phyloP scores from a whole-genome alignment of 257 asterid genomes.

The Vinca minor region DNA sequence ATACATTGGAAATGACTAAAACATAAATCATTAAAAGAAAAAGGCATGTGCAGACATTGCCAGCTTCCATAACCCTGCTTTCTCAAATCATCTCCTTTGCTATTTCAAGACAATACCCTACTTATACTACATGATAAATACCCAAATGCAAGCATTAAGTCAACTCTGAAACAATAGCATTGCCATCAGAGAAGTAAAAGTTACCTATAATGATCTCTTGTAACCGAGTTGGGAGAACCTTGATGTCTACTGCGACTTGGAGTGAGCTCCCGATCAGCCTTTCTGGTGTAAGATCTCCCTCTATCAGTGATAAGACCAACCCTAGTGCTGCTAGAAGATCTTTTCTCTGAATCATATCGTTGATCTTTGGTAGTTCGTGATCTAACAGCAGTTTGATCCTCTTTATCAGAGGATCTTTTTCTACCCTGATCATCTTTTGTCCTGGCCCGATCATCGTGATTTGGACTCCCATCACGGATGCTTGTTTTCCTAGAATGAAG shows the following conservation, averaged over 20 bases:
- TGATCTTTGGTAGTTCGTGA: constrained; percentile 60
- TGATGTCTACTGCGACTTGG: constrained; percentile 55
- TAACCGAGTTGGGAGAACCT: constrained; percentile 61
- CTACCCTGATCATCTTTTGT: constrained; percentile 66
- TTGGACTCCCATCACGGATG: constrained; percentile 54
- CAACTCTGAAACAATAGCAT: not conserved
- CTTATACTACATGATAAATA: not conserved
- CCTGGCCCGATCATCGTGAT: constrained; percentile 60
- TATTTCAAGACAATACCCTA: not conserved
- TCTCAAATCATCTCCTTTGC: not conserved
- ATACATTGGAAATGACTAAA: not conserved
- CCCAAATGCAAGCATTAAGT: not conserved
- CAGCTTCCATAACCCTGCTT: no score
- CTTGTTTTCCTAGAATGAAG: constrained; percentile 50
- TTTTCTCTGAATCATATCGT: constrained; percentile 56
- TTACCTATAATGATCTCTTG: constrained; percentile 75
- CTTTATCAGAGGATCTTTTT: constrained; percentile 61
- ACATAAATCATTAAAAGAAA: not conserved
- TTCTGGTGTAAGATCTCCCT: constrained; percentile 62
- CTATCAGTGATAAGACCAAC: constrained; percentile 45
- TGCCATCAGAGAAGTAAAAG: not conserved
- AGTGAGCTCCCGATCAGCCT: constrained; percentile 48
- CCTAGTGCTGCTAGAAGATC: constrained; percentile 43
- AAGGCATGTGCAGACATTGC: not conserved
- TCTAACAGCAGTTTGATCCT: constrained; percentile 55